Evolutionary conservation across 768 basidiomycete species (phyloP).

Genomic region (Pleurotus citrinopileatus): DNA sequence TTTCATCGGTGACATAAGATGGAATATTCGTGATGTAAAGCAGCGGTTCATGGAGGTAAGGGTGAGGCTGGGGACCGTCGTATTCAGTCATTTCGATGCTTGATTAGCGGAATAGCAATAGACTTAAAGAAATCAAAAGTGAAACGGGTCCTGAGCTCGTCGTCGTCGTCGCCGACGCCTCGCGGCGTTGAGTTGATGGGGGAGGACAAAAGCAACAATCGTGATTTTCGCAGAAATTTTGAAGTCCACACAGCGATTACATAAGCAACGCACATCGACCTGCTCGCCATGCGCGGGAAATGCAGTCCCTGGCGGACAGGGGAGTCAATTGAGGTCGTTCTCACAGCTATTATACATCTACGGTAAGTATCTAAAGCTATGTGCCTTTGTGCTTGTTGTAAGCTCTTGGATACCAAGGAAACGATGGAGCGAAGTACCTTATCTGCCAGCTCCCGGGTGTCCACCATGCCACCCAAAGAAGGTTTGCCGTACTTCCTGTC

Average conservation of each 20-base stretch:
- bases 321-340: too few relatives aligned
- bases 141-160: constrained; percentile 9
- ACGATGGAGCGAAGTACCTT: constrained; percentile 37
- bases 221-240: constrained; percentile 7
- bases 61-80: constrained; percentile 57
- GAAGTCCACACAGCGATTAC: constrained; percentile 7
- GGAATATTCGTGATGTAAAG: constrained; percentile 81
- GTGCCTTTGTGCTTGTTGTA: constrained; percentile 37
- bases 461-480: constrained; percentile 43
- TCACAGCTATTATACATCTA: too few relatives aligned
- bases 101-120: constrained; percentile 18
- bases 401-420: neutral
- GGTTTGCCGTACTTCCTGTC: constrained; percentile 53
- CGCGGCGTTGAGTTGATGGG: constrained; percentile 8
- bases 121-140: constrained; percentile 14
- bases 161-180: constrained; percentile 11
- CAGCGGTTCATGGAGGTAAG: constrained; percentile 81
- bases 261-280: neutral
- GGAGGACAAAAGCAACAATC: constrained; percentile 1
- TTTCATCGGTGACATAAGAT: constrained; percentile 69
- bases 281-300: too few relatives aligned
- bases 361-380: constrained; percentile 58
- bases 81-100: constrained; percentile 38
- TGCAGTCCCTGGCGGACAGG: too few relatives aligned
- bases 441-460: constrained; percentile 66